phyloP scores from a whole-genome alignment of 257 asterid genomes.

The Solanum clarkiae region DNA sequence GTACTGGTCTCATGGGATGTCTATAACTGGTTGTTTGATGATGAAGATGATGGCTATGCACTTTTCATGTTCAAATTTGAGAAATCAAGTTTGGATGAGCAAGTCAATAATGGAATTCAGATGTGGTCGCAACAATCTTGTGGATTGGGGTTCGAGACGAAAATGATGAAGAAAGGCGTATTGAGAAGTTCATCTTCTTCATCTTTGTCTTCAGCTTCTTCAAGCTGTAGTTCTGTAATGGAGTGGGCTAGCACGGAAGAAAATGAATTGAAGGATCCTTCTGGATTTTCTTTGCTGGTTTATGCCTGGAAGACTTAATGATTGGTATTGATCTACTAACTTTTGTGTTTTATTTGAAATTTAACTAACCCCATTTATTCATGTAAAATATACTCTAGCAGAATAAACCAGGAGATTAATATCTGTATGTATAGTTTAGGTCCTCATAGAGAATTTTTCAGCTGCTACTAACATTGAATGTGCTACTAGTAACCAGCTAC shows the following conservation, averaged over 20 bases:
- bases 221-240: slow-evolving; percentile 47
- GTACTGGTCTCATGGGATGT: slow-evolving; percentile 55
- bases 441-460: not conserved
- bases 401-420: not conserved
- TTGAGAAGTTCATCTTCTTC: slow-evolving; percentile 27
- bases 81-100: not conserved
- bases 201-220: slow-evolving; percentile 42
- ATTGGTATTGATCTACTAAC: not conserved
- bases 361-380: not conserved
- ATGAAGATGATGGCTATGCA: slow-evolving; percentile 36
- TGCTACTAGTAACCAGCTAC: not conserved
- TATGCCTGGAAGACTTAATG: slow-evolving; percentile 40
- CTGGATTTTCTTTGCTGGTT: slow-evolving; percentile 45
- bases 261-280: slow-evolving; percentile 32
- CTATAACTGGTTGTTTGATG: slow-evolving; percentile 37
- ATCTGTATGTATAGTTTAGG: not conserved
- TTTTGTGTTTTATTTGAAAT: not conserved
- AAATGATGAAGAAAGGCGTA: slow-evolving; percentile 35
- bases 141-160: slow-evolving; percentile 40
- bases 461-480: not conserved
- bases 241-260: slow-evolving; percentile 61
- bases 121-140: slow-evolving; percentile 20
- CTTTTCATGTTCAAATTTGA: slow-evolving; percentile 43
- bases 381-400: not conserved
- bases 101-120: not conserved